phyloP scores from a whole-genome alignment of 352 stramenopile genomes.

The Phytophthora tubulina region DNA sequence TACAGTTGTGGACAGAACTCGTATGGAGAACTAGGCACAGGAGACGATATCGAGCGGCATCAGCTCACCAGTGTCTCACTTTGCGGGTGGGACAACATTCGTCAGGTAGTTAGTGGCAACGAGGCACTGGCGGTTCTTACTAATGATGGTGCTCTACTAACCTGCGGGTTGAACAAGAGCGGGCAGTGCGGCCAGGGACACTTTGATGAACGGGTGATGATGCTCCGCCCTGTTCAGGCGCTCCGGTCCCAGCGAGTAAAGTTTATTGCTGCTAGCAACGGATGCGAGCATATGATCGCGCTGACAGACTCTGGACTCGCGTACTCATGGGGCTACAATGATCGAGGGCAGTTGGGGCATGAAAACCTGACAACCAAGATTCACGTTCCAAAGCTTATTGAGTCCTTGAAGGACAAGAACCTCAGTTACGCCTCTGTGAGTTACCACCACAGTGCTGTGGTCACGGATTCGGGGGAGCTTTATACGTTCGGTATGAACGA shows the following conservation, averaged over 20 bases:
- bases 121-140: constrained; percentile 86
- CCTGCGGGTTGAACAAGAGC: constrained; percentile 90
- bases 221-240: constrained; percentile 79
- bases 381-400: constrained; percentile 85
- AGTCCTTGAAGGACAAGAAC: constrained; percentile 87
- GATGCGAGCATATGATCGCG: constrained; percentile 90
- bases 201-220: constrained; percentile 90
- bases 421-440: constrained; percentile 82
- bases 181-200: constrained; percentile 89
- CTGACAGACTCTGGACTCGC: constrained; percentile 82
- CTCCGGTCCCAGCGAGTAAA: constrained; percentile 83
- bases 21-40: constrained; percentile 88
- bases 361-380: constrained; percentile 89
- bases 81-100: constrained; percentile 86
- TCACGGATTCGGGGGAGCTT: constrained; percentile 78
- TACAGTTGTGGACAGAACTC: constrained; percentile 92
- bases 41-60: constrained; percentile 87
- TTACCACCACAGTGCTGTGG: constrained; percentile 87
- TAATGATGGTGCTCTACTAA: constrained; percentile 83
- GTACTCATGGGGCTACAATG: constrained; percentile 92
- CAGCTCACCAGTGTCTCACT: constrained; percentile 81
- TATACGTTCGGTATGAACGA: constrained; percentile 93
- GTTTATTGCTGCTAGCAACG: constrained; percentile 88
- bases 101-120: constrained; percentile 86
- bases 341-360: constrained; percentile 87